Base-by-base conservation (phyloP, 805 yeast species). In the Suhomyces vadensis region DNA sequence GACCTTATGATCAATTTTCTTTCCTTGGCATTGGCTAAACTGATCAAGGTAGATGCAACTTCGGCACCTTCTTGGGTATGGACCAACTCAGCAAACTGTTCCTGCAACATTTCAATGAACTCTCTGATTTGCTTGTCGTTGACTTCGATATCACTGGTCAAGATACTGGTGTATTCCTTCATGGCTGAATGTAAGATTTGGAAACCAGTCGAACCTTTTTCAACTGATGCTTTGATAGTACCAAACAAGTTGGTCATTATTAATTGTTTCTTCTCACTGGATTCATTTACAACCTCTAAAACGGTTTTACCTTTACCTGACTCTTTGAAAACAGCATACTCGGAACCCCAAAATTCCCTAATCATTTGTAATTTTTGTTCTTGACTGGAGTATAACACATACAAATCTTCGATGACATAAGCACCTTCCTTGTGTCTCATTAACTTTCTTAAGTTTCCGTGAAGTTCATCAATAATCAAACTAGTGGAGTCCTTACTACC, bases 401-500 rank as follows among this genome's bases (percentile, higher is more conserved):
- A 92, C 58, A 88, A 74, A 74, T 92, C 99, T 68, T 92, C 98
- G 52, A 91, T 90, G 31, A 92, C 98, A 58, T 92, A 90, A 10
- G 98, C 98, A 68, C 97, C 99, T 75, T 92, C 98, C 71, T 87
- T 85, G 69, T 92, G 97, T 74, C 95, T 83, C 94, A 92, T 89
- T 46, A 92, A 74, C 67, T 89, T 92, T 64, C 97, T 78, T 58
- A 88, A 79, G 56, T 84, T 83, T 39, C 99, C 99, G 60, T 90
- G 96, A 53, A 92, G 75, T 69, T 90, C 97, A 58, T 84, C 77
- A 44, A 91, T 75, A 44, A 92, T 85, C 27, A 80, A 54, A 42
- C 81, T 85, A 57, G 96, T 78, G 1, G 91, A 81, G 23, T 83
- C 83, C 60, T 83, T 88, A 5, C 92, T 79, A 5, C 99, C 99